Percentiles rank a stretch among this genome's conserved stretches.
phyloP scores from a whole-genome alignment of 495 filamentous ascomycete genomes.

The Astrocystis sublimbata region DNA sequence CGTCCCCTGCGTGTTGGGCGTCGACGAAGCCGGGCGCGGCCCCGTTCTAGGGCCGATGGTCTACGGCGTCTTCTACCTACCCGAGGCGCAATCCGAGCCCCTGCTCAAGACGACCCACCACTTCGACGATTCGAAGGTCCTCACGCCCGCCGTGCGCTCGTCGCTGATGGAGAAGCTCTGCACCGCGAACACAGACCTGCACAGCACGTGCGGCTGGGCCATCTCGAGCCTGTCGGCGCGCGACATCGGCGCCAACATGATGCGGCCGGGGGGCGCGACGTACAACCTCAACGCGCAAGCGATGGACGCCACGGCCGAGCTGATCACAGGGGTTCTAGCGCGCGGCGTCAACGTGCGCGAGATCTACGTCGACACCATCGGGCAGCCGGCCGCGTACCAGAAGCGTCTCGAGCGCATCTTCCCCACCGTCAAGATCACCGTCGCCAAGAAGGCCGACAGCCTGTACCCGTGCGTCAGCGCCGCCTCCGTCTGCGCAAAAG shows the following conservation, averaged over 20 bases:
- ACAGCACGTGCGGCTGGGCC: slow-evolving; percentile 76
- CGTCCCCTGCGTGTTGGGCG: slow-evolving; percentile 61
- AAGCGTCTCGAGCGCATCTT: slow-evolving; percentile 80
- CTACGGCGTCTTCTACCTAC: slow-evolving; percentile 88
- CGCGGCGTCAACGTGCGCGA: slow-evolving; percentile 76
- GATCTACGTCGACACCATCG: slow-evolving; percentile 95
- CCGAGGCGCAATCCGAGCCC: slow-evolving; percentile 62
- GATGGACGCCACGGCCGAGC: slow-evolving; percentile 86
- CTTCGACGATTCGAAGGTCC: slow-evolving; percentile 91
- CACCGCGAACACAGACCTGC: slow-evolving; percentile 62
- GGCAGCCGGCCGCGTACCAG: slow-evolving; percentile 79
- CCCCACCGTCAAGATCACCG: slow-evolving; percentile 76
- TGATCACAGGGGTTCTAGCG: slow-evolving; percentile 75
- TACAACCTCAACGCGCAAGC: slow-evolving; percentile 99
- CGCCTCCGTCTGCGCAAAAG: slow-evolving; percentile 92
- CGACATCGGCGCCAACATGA: slow-evolving; percentile 80
- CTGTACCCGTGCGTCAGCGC: slow-evolving; percentile 92
- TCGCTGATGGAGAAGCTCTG: slow-evolving; percentile 75
- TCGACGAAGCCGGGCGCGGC: slow-evolving; percentile 94
- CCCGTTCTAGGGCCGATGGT: slow-evolving; percentile 98
- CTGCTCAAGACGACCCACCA: slow-evolving; percentile 74
- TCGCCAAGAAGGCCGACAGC: slow-evolving; percentile 94
- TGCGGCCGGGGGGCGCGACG: slow-evolving; percentile 58
- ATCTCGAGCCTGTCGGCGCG: slow-evolving; percentile 78
- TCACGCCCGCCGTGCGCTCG: slow-evolving; percentile 72